These are phyloP conservation scores for Fonsecaea pugnacius DNA, from an alignment of 2,329 filamentous ascomycete genomes.

Conservation along the genomic window DNA sequence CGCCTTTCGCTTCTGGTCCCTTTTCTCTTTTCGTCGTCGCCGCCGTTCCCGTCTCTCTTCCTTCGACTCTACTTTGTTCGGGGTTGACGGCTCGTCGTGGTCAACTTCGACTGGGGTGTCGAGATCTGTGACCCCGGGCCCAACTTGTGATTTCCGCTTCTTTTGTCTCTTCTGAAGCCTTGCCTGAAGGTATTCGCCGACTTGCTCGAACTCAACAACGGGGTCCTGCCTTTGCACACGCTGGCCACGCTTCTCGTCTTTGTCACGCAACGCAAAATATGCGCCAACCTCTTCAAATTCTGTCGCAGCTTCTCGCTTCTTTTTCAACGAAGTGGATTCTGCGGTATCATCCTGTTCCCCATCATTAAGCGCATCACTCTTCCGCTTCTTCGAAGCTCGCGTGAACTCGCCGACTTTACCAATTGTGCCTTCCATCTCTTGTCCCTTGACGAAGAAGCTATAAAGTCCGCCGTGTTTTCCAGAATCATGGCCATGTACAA, in stretches of 20 bases:
- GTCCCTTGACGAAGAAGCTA: constrained; percentile 81
- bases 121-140: neutral
- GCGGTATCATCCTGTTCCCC: neutral
- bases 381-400: constrained; percentile 30
- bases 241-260: constrained; percentile 27
- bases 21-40: constrained; percentile 31
- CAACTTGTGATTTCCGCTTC: constrained; percentile 19
- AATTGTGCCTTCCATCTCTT: constrained; percentile 74
- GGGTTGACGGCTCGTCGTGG: neutral
- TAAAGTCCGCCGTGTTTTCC: constrained; percentile 67
- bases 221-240: constrained; percentile 24
- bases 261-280: constrained; percentile 30
- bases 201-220: constrained; percentile 33
- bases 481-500: constrained; percentile 49
- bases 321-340: constrained; percentile 13
- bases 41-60: constrained; percentile 35
- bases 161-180: constrained; percentile 24
- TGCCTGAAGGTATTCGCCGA: constrained; percentile 33
- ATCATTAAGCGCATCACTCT: constrained; percentile 34
- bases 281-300: constrained; percentile 31
- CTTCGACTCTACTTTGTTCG: constrained; percentile 28
- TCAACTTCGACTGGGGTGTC: neutral
- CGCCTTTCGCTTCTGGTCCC: constrained; percentile 6
- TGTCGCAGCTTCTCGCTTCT: constrained; percentile 15
- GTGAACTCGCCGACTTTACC: constrained; percentile 38